Evolutionary conservation across 1,139 yeast genomes (phyloP).

Genomic region (Zygotorulaspora mrakii): DNA sequence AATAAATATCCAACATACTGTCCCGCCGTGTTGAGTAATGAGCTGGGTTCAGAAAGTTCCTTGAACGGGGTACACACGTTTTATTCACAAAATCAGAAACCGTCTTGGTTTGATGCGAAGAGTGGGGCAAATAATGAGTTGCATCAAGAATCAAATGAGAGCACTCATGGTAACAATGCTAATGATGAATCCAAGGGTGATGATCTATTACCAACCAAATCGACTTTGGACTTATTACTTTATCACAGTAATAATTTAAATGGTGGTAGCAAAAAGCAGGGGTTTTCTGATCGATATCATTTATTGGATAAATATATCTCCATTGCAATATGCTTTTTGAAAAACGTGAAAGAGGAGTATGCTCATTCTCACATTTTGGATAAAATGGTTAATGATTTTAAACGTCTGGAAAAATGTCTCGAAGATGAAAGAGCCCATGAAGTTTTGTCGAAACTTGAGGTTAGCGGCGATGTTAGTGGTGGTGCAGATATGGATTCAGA

Average conservation of each 20-base stretch:
- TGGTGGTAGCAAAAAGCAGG: conserved; percentile 23
- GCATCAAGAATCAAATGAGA: too few species aligned
- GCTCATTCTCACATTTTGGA: conserved; percentile 31
- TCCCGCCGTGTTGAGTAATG: conserved; percentile 7
- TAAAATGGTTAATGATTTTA: conserved; percentile 29
- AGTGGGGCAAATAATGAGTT: too few species aligned
- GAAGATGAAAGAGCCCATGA: conserved; percentile 10
- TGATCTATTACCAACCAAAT: conserved; percentile 19
- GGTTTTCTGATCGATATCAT: conserved; percentile 33
- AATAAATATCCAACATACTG: conserved; percentile 13
- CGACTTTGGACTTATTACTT: conserved; percentile 24
- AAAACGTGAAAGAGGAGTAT: conserved; percentile 24
- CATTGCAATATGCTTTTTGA: conserved; percentile 32
- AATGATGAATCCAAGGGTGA: background rate
- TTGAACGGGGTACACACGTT: background rate
- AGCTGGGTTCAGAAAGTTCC: background rate
- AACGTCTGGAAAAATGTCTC: conserved; percentile 21
- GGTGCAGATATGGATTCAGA: too few species aligned
- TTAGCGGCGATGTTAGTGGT: conserved; percentile 1
- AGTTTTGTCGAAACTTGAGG: background rate
- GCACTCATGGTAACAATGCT: conserved; percentile 1
- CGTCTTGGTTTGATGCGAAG: background rate
- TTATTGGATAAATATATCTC: conserved; percentile 31
- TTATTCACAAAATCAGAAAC: background rate
- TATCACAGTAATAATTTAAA: conserved; percentile 14